Evolutionary conservation across 768 basidiomycete species (phyloP).

Genomic region (Gloeopeniophorella convolvens): DNA sequence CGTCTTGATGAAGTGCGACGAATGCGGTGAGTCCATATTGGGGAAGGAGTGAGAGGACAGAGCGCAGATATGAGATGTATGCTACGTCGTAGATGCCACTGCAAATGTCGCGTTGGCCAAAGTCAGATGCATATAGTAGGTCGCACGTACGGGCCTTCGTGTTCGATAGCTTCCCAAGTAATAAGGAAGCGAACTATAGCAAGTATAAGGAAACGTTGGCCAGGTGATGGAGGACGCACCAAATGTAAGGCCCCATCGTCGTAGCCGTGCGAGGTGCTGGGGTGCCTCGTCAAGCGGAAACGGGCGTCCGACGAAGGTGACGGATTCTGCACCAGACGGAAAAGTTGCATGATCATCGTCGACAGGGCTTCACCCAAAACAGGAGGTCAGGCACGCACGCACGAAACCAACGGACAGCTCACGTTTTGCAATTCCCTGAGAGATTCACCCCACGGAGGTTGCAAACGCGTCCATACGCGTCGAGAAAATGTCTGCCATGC

Average conservation of each 20-base stretch:
- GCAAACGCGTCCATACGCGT: conserved; percentile 74
- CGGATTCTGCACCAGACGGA: conserved; percentile 52
- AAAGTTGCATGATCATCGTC: conserved; percentile 65
- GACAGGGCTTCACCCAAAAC: conserved; percentile 42
- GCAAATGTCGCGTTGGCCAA: conserved; percentile 1
- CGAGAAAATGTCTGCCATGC: conserved; percentile 77
- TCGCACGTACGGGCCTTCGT: conserved; percentile 75
- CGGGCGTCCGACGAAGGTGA: conserved; percentile 86
- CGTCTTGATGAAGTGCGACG: conserved; percentile 86
- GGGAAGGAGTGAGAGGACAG: conserved; percentile 61
- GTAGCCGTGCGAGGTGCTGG: conserved; percentile 71
- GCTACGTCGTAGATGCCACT: conserved; percentile 82
- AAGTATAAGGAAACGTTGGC: not conserved
- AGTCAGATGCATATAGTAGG: not conserved
- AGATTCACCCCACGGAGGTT: conserved; percentile 81
- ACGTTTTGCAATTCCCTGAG: conserved; percentile 80
- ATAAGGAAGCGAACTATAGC: conserved; percentile 78
- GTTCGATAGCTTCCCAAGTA: conserved; percentile 97
- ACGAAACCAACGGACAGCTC: conserved; percentile 23
- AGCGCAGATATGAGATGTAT: conserved; percentile 74
- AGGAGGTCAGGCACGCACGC: conserved; percentile 11
- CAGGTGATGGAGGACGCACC: conserved; percentile 41
- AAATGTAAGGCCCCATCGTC: conserved; percentile 85
- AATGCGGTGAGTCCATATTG: conserved; percentile 69
- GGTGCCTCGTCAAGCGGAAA: conserved; percentile 88